Percentiles rank a stretch among this genome's conserved stretches.
Evolutionary conservation across 2,329 filamentous ascomycete species (phyloP).

Genomic region (Talaromyces sp.): DNA sequence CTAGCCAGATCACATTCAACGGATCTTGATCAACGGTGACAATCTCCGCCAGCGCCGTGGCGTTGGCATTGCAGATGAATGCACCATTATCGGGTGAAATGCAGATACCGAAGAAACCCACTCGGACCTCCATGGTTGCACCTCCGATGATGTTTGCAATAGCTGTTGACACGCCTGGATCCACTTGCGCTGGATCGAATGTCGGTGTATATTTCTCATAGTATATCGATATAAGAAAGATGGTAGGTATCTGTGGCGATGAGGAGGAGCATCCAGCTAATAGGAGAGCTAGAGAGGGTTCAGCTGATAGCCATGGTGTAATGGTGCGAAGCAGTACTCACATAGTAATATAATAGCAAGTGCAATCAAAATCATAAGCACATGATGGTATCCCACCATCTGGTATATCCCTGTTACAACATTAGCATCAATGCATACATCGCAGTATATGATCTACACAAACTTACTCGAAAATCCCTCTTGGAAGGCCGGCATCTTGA

Average conservation of each 20-base stretch:
- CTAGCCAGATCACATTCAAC: constrained; percentile 94
- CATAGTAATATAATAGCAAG: constrained; percentile 91
- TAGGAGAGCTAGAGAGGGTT: constrained; percentile 64
- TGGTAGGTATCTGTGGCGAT: constrained; percentile 87
- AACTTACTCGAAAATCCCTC: constrained; percentile 37
- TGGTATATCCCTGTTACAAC: constrained; percentile 52
- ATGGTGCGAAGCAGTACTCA: constrained; percentile 51
- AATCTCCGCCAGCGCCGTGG: constrained; percentile 85
- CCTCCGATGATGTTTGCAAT: constrained; percentile 86
- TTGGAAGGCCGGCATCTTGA: constrained; percentile 20
- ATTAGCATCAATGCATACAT: not conserved
- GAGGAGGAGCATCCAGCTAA: constrained; percentile 96
- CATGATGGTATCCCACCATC: constrained; percentile 70
- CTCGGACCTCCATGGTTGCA: constrained; percentile 80
- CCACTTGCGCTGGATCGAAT: constrained; percentile 82
- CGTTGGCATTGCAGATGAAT: constrained; percentile 96
- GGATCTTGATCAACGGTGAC: constrained; percentile 90
- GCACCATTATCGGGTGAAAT: constrained; percentile 85
- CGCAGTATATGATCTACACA: not conserved
- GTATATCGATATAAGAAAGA: constrained; percentile 98
- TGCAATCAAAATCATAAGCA: constrained; percentile 96
- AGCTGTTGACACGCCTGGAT: constrained; percentile 79
- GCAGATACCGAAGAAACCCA: constrained; percentile 98
- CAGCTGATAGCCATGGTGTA: not conserved
- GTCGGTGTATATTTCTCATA: constrained; percentile 81